A percentile compares a stretch with the other conserved stretches of the same genome.
phyloP scores from a whole-genome alignment of 768 basidiomycete species.

The Tephrocybe sp. region DNA sequence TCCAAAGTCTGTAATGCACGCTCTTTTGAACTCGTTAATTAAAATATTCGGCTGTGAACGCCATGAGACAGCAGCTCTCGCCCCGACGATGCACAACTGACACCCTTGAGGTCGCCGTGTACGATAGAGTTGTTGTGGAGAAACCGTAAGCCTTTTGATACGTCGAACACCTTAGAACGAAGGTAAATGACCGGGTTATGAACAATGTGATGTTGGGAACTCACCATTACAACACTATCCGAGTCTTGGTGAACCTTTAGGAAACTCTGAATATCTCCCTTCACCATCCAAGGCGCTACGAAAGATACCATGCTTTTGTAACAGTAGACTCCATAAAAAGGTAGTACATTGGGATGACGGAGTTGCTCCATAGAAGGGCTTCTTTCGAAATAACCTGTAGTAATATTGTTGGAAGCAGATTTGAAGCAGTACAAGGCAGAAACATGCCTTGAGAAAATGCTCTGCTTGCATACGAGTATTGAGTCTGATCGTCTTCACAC shows the following conservation, averaged over 20 bases:
- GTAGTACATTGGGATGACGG: neutral
- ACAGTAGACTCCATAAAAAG: neutral
- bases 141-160: slow-evolving; percentile 27
- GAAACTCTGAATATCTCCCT: neutral
- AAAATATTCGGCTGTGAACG: slow-evolving; percentile 19
- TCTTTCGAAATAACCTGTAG: neutral
- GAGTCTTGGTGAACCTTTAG: neutral
- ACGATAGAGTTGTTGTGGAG: slow-evolving; percentile 32
- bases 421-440: too few species aligned
- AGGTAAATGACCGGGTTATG: too few species aligned
- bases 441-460: neutral
- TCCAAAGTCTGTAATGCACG: slow-evolving; percentile 23
- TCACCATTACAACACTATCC: neutral
- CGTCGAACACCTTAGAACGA: slow-evolving; percentile 21
- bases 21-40: slow-evolving; percentile 12
- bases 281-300: neutral
- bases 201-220: neutral
- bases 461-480: neutral
- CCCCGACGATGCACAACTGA: slow-evolving; percentile 9
- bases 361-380: neutral
- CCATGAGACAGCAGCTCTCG: neutral
- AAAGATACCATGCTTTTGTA: neutral
- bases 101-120: slow-evolving; percentile 44
- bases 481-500: neutral
- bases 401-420: neutral